Evolutionary conservation across 495 filamentous ascomycete genomes (phyloP), one percentile per base, ranked within the genome.

Genomic region (Penicillium waksmanii): DNA sequence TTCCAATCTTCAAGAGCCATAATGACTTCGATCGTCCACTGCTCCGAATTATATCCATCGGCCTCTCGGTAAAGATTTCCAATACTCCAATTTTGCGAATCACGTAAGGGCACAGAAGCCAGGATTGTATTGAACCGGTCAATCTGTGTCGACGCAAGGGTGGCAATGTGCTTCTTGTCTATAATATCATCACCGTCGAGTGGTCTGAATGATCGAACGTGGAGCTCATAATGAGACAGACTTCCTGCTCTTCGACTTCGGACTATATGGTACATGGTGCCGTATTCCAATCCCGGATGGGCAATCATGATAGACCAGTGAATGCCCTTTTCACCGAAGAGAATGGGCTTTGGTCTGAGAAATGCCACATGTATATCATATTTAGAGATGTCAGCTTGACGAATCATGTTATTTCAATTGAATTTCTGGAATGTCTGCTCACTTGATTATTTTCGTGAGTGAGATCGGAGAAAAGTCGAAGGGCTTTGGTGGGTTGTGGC

Each of bases 291-390:
- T 48, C 46, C 46, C 15, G 46, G 46, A 15, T 48, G 46, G 8
- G 46, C 46, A 48, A 48, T 48, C 46, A 48, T 48, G 46, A 48
- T 48, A 10, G 21, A 19, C 46, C 46, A 48, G 46, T 48, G 46
- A 27, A 27, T 48, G 8, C 46, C 46, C 10, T 27, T 48, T 48
- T 48, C 46, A 48, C 46, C 46, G 10, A 48, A 48, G 6, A 48
- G 21, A 8, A 48, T 48, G 3, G 46, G 46, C 19, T 48, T 48
- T 23, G 46, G 46, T 48, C 15, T 48, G 0, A 48, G 46, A n/a
- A 27, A 48, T 48, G 46, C 23, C 9, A 48, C 46, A n/a, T 48
- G 31, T 23, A 48, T 27, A 6, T 48, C 46, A 19, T 48, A 48
- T 27, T 23, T 25, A 9, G 46, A 48, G 10, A 48, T 48, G 6